Percentiles rank a stretch among this genome's conserved stretches.
phyloP scores from a whole-genome alignment of 2,329 filamentous ascomycete genomes.

The Penicillium brasilianum region DNA sequence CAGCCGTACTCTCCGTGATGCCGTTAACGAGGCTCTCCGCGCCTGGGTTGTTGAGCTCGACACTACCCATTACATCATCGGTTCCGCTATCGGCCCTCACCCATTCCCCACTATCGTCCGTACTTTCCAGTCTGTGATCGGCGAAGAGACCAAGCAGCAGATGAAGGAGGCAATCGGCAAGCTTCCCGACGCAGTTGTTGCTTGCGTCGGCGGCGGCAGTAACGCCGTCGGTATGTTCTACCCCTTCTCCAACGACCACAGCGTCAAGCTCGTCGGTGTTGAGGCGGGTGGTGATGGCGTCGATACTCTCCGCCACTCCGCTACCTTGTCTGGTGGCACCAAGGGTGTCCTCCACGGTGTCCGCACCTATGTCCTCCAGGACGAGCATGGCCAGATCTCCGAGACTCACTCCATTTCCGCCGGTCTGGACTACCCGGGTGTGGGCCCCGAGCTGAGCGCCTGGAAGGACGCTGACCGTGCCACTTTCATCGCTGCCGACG shows the following conservation, averaged over 20 bases:
- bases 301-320: slow-evolving; percentile 82
- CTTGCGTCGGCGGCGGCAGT: slow-evolving; percentile 92
- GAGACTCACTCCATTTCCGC: slow-evolving; percentile 97
- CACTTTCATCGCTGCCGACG: slow-evolving; percentile 87
- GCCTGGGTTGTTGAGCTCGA: slow-evolving; percentile 92
- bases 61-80: slow-evolving; percentile 97
- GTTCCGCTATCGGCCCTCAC: slow-evolving; percentile 94
- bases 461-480: slow-evolving; percentile 94
- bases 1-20: slow-evolving; percentile 78
- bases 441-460: slow-evolving; percentile 85
- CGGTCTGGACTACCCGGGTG: slow-evolving; percentile 94
- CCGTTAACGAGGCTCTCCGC: slow-evolving; percentile 93
- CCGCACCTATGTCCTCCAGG: slow-evolving; percentile 91
- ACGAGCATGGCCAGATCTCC: slow-evolving; percentile 87
- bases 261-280: slow-evolving; percentile 87
- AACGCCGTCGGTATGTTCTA: slow-evolving; percentile 99
- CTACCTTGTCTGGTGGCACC: slow-evolving; percentile 81
- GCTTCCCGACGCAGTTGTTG: slow-evolving; percentile 93
- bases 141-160: slow-evolving; percentile 90
- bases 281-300: slow-evolving; percentile 94
- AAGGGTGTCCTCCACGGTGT: slow-evolving; percentile 97
- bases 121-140: slow-evolving; percentile 97
- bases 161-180: slow-evolving; percentile 84
- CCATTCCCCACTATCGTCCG: slow-evolving; percentile 97
- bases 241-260: slow-evolving; percentile 83